Evolutionary conservation across 305 asterid species (phyloP), one percentile per base, ranked within the genome.

Genomic region (Salvia sclarea): DNA sequence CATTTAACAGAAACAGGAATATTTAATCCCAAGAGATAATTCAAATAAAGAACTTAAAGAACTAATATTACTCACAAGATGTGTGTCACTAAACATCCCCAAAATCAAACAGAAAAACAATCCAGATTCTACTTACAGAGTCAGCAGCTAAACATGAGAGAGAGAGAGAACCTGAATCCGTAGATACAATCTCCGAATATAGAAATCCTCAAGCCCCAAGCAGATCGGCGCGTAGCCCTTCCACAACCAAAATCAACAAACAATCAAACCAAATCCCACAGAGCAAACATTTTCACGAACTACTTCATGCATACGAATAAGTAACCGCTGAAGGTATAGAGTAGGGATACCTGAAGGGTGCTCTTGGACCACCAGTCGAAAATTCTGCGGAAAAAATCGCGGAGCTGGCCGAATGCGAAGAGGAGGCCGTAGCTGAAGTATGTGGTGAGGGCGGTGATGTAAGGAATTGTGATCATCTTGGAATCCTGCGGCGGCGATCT

Each of bases 181-280:
- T 64, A 82, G 85, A 84, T 92, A 92, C 83, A 95, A 78, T 60
- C 99, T 80, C 54, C 99, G 94, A 73, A 81, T 79, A 64, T 95
- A 95, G 90, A 92, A 92, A 83, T 95, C 99, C 86, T 95, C 99
- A 75, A 92, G 88, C 57, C 99, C 99, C 85, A 95, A 82, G 79
- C 96, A 92, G 90, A 92, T 95, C 85, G 99, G 98, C 66, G 99
- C 98, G 73, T 92, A 95, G 56, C 99, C 99, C 97, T 95, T 74
- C 57, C 78, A 72, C 43, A 66, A 35, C 64, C 25, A 75, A 40
- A 73, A 45, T 69, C 35, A 43, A 54, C 56, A 33, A 37, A 68
- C 44, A 24, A 24, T 76, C 70, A 67, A 58, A 63, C 66, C 57
- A 44, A 68, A 66, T 38, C 61, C 38, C 13, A 17, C 8, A 69